These are phyloP conservation scores for Pisolithus sp. DNA, from an alignment of 768 basidiomycete species.

Conservation along the genomic window DNA sequence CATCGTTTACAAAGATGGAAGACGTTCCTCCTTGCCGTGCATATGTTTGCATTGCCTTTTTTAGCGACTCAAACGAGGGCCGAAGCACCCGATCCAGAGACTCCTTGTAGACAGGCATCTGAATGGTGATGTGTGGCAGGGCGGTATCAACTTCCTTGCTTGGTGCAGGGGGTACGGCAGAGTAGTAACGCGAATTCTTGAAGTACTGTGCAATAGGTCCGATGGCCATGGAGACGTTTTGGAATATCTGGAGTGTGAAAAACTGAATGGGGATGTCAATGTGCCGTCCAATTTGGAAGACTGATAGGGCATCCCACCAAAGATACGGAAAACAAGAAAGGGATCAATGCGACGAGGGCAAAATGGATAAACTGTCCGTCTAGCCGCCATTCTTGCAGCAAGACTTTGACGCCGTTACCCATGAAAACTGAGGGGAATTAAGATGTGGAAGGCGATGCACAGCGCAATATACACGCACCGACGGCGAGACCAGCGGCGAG, in stretches of 20 bases:
- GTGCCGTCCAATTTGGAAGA: not conserved
- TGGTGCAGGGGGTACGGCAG: conserved; percentile 36
- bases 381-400: conserved; percentile 49
- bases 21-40: conserved; percentile 60
- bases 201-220: conserved; percentile 49
- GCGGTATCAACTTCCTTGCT: conserved; percentile 39
- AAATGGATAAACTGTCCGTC: conserved; percentile 41
- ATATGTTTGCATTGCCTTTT: conserved; percentile 57
- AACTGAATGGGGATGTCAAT: conserved; percentile 16
- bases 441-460: not conserved
- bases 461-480: conserved; percentile 6
- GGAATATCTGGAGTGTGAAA: conserved; percentile 38
- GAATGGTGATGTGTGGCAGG: conserved; percentile 46
- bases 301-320: conserved; percentile 22
- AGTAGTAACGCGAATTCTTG: conserved; percentile 49
- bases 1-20: conserved; percentile 55
- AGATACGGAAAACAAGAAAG: conserved; percentile 41
- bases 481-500: conserved; percentile 20
- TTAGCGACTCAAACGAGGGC: conserved; percentile 48
- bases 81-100: conserved; percentile 45
- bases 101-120: conserved; percentile 57
- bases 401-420: conserved; percentile 53
- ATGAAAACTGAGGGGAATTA: conserved; percentile 45
- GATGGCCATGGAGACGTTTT: conserved; percentile 33
- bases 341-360: conserved; percentile 34